Conservation (phyloP, 1,284 basidiomycete genomes). For the Heliocybe sulcata region DNA sequence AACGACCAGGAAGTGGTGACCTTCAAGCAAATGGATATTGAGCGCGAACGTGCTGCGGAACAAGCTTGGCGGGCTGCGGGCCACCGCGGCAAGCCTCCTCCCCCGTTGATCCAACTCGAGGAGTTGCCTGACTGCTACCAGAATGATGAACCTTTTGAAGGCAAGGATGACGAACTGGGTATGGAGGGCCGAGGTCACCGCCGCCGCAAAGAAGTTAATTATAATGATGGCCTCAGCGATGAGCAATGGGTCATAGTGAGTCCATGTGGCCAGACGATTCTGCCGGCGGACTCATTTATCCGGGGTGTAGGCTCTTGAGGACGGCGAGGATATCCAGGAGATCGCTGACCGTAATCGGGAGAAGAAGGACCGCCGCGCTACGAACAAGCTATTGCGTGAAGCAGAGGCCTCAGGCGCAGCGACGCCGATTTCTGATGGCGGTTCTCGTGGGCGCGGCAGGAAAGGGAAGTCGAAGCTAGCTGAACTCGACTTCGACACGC, state of each 20-base stretch:
- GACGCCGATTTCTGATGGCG: constrained; percentile 58
- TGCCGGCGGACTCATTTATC: neutral
- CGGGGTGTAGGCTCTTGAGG: constrained; percentile 63
- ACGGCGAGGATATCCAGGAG: constrained; percentile 82
- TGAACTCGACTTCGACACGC: constrained; percentile 41
- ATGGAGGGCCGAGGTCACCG: constrained; percentile 82
- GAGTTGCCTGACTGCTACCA: constrained; percentile 94
- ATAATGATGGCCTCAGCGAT: constrained; percentile 92
- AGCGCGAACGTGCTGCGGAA: constrained; percentile 69
- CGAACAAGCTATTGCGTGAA: constrained; percentile 1
- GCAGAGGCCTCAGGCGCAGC: constrained; percentile 27
- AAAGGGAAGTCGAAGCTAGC: constrained; percentile 57
- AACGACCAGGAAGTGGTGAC: constrained; percentile 73
- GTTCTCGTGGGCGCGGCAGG: constrained; percentile 47
- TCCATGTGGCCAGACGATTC: constrained; percentile 2
- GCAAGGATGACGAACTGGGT: constrained; percentile 59
- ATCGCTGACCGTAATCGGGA: constrained; percentile 55
- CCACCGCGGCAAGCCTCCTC: constrained; percentile 75
- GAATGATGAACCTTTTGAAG: constrained; percentile 73
- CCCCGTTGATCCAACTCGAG: constrained; percentile 77
- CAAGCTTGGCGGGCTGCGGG: constrained; percentile 73
- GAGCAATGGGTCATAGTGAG: constrained; percentile 86
- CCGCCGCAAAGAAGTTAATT: constrained; percentile 79
- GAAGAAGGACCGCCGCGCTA: constrained; percentile 48
- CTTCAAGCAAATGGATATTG: constrained; percentile 83